Conservation (phyloP, 257 asterid species). For the Cinchona pubescens region DNA sequence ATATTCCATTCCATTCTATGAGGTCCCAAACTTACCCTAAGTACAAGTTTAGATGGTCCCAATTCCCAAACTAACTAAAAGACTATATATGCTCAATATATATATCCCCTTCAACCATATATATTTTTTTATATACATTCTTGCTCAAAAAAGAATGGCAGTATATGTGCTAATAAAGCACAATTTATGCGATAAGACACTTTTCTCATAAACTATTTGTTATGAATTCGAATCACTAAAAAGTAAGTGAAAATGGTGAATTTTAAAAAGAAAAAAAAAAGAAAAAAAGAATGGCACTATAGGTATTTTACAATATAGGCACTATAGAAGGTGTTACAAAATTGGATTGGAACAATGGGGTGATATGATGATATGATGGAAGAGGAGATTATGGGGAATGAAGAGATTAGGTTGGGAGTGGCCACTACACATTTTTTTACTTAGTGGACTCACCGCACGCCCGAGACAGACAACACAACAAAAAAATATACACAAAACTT, state of each 20-base stretch:
- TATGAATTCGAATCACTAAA: no score
- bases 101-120: background rate
- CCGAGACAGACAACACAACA: conserved; percentile 6
- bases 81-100: background rate
- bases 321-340: background rate
- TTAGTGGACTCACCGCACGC: conserved; percentile 64
- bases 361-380: conserved; percentile 14
- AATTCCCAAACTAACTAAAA: background rate
- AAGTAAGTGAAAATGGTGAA: no score
- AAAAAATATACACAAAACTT: background rate
- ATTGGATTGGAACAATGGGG: conserved; percentile 9
- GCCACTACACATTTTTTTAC: conserved; percentile 35
- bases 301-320: background rate
- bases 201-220: no score
- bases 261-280: no score
- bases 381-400: background rate
- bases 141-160: conserved; percentile 1
- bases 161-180: no score
- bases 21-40: background rate
- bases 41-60: background rate
- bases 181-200: no score
- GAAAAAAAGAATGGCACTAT: background rate
- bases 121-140: background rate
- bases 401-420: conserved; percentile 22
- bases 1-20: background rate